These are phyloP conservation scores for Phialemonium atrogriseum DNA, from an alignment of 2,329 filamentous ascomycete species.

Conservation along the genomic window DNA sequence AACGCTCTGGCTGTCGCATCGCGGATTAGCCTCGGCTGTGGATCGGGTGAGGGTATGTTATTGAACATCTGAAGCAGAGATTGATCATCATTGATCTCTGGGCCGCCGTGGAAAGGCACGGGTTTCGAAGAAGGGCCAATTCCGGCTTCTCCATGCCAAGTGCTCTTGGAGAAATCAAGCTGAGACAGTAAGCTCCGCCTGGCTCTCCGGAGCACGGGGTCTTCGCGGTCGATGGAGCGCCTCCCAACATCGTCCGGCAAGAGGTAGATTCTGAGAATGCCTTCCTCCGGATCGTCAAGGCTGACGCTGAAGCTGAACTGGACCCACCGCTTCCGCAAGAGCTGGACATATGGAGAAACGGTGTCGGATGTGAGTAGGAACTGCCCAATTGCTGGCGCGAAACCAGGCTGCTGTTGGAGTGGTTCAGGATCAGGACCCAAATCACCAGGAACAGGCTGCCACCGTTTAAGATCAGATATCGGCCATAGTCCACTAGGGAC, in stretches of 20 bases:
- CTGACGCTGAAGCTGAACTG: conserved; percentile 29
- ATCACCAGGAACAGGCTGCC: background rate
- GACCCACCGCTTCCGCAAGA: conserved; percentile 33
- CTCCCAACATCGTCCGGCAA: conserved; percentile 59
- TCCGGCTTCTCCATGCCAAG: conserved; percentile 44
- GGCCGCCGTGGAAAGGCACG: conserved; percentile 7
- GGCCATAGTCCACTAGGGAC: background rate
- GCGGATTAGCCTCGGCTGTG: conserved; percentile 37
- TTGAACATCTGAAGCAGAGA: conserved; percentile 69
- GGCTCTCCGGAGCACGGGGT: conserved; percentile 32
- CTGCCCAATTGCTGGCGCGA: conserved; percentile 6
- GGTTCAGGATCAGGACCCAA: conserved; percentile 2
- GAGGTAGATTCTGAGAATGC: conserved; percentile 47
- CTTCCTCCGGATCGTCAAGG: conserved; percentile 10
- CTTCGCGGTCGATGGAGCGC: conserved; percentile 39
- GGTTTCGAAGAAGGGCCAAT: background rate
- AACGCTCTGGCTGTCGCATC: conserved; percentile 43
- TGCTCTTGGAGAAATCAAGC: conserved; percentile 45
- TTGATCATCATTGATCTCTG: conserved; percentile 25
- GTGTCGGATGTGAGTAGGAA: conserved; percentile 6
- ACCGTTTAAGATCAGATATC: background rate
- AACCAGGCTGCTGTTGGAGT: too few relatives aligned
- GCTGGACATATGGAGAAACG: conserved; percentile 7
- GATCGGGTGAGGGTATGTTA: conserved; percentile 58
- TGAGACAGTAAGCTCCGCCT: conserved; percentile 38